Evolutionary conservation across 1,284 basidiomycete species (phyloP).

Genomic region (Pholiota adiposa): DNA sequence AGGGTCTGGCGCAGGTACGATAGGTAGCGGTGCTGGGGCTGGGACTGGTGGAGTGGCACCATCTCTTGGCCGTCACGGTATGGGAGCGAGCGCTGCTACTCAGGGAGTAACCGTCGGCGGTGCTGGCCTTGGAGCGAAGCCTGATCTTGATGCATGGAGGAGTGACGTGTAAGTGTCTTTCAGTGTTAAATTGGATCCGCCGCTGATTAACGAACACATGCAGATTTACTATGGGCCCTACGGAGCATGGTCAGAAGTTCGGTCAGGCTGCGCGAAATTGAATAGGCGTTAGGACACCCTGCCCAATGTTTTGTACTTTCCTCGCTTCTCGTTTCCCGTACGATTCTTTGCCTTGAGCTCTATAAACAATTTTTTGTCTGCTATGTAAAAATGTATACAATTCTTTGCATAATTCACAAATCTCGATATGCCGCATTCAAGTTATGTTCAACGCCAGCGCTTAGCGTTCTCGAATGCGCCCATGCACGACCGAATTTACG

Average conservation of each 20-base stretch:
- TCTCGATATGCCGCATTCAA: too few relatives aligned
- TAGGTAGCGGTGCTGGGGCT: too few relatives aligned
- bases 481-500: too few relatives aligned
- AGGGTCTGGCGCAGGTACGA: slow-evolving; percentile 39
- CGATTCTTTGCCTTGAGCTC: too few relatives aligned
- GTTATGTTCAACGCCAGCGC: too few relatives aligned
- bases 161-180: neutral
- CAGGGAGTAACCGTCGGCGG: neutral
- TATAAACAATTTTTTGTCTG: too few relatives aligned
- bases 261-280: neutral
- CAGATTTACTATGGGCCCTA: neutral
- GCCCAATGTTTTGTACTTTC: too few relatives aligned
- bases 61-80: neutral
- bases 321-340: too few relatives aligned
- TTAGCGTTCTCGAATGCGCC: too few relatives aligned
- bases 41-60: neutral
- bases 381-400: too few relatives aligned
- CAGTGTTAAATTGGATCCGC: neutral
- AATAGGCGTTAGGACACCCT: too few relatives aligned
- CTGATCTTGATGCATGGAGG: neutral
- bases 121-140: neutral
- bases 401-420: too few relatives aligned
- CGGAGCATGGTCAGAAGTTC: neutral
- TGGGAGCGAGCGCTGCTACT: neutral
- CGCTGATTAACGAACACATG: neutral